phyloP scores from a whole-genome alignment of 2,329 filamentous ascomycete species.

The Plectosphaerella plurivora region DNA sequence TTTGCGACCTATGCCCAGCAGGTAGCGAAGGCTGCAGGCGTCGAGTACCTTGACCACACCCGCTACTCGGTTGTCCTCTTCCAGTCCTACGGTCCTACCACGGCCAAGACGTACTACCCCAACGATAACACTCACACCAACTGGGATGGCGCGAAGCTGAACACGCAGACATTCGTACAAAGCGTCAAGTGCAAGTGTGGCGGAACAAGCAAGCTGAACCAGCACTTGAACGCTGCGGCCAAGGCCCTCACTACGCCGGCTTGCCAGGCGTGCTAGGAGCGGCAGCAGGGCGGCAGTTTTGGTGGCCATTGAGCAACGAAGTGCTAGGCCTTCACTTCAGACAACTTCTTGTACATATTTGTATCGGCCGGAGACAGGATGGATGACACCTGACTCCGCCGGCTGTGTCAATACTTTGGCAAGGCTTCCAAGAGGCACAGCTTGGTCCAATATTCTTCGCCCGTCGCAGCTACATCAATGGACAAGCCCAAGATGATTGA shows the following conservation, averaged over 20 bases:
- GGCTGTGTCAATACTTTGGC: too few species aligned
- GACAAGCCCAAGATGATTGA: too few species aligned
- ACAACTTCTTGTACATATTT: too few species aligned
- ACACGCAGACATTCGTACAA: constrained; percentile 12
- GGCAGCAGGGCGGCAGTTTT: too few species aligned
- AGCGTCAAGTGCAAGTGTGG: constrained; percentile 15
- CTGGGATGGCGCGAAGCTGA: constrained; percentile 13
- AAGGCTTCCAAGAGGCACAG: too few species aligned
- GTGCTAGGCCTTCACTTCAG: too few species aligned
- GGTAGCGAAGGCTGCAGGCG: constrained; percentile 9
- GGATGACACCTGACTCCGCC: too few species aligned
- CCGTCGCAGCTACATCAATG: too few species aligned
- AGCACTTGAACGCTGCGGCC: background rate
- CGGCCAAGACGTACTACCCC: constrained; percentile 18
- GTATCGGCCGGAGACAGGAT: too few species aligned
- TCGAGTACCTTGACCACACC: constrained; percentile 20
- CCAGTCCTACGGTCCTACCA: constrained; percentile 14
- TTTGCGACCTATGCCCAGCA: constrained; percentile 17
- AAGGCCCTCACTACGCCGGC: background rate
- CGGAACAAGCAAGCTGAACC: background rate
- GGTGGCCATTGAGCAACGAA: too few species aligned
- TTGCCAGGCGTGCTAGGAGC: background rate
- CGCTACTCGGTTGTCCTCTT: constrained; percentile 15
- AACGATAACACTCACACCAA: constrained; percentile 22
- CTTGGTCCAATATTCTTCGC: too few species aligned